phyloP scores from a whole-genome alignment of 1,139 yeast species.

The Lizanozyma gosingica region DNA sequence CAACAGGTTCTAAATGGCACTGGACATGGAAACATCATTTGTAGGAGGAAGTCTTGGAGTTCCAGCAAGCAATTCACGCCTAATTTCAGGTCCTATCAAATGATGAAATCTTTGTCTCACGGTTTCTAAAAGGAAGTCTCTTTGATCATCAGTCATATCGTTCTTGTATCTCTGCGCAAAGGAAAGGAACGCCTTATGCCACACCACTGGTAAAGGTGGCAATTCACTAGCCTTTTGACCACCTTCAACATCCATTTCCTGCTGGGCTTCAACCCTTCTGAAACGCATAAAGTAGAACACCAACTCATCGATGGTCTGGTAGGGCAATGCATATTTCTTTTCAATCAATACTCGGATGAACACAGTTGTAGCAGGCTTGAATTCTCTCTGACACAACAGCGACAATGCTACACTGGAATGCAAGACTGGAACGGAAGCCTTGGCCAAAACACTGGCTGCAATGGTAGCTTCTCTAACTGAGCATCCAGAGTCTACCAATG shows the following conservation, averaged over 20 bases:
- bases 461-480: slow-evolving; percentile 90
- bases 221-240: slow-evolving; percentile 27
- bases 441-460: slow-evolving; percentile 84
- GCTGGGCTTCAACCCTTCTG: slow-evolving; percentile 44
- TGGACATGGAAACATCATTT: background rate
- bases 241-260: slow-evolving; percentile 22
- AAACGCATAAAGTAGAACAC: slow-evolving; percentile 95
- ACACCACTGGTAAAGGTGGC: slow-evolving; percentile 84
- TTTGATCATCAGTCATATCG: slow-evolving; percentile 94
- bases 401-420: slow-evolving; percentile 95
- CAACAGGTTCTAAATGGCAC: no score
- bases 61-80: slow-evolving; percentile 90
- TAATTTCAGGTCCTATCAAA: slow-evolving; percentile 86
- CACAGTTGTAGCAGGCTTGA: slow-evolving; percentile 81
- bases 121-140: slow-evolving; percentile 87
- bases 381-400: slow-evolving; percentile 75
- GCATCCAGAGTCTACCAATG: slow-evolving; percentile 77
- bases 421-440: slow-evolving; percentile 86
- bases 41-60: slow-evolving; percentile 28
- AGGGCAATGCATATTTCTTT: slow-evolving; percentile 93
- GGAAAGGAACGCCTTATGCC: slow-evolving; percentile 93
- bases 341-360: slow-evolving; percentile 84
- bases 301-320: slow-evolving; percentile 88
- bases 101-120: slow-evolving; percentile 84
- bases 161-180: slow-evolving; percentile 95